Conservation (phyloP, 805 yeast genomes). For the Candida vartiovaarae region DNA sequence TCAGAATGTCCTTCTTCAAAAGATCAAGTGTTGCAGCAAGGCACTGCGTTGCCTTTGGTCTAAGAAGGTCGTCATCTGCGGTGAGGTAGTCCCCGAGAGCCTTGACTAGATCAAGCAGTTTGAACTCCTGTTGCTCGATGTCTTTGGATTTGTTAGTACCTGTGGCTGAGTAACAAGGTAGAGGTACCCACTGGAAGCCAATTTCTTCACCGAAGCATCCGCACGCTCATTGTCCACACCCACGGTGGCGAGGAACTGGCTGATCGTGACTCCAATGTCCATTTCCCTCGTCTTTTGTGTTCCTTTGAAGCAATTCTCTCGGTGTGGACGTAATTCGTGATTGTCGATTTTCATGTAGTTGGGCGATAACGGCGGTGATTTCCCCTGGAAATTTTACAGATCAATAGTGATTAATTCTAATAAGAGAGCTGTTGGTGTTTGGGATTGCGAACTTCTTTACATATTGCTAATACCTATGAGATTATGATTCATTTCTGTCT, state of each 20-base stretch:
- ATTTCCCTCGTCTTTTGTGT: not conserved
- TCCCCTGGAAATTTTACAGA: no score
- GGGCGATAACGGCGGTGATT: no score
- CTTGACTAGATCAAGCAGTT: conserved; percentile 42
- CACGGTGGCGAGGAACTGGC: conserved; percentile 35
- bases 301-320: no score
- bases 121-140: conserved; percentile 5
- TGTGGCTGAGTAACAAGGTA: not conserved
- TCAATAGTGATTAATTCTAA: no score
- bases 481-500: no score
- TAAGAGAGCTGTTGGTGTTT: no score
- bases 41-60: conserved; percentile 44
- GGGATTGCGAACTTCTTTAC: no score
- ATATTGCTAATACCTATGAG: no score
- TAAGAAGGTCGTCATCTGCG: conserved; percentile 44
- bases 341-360: no score
- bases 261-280: conserved; percentile 15
- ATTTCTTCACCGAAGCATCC: conserved; percentile 19
- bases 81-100: conserved; percentile 56
- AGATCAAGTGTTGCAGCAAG: conserved; percentile 31
- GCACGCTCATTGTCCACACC: conserved; percentile 28
- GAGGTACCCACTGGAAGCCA: conserved; percentile 23
- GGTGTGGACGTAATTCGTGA: no score
- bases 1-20: conserved; percentile 25
- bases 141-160: conserved; percentile 3